These are phyloP conservation scores for Theobroma cacao DNA, from an alignment of 345 rosid species.

Conservation along the genomic window DNA sequence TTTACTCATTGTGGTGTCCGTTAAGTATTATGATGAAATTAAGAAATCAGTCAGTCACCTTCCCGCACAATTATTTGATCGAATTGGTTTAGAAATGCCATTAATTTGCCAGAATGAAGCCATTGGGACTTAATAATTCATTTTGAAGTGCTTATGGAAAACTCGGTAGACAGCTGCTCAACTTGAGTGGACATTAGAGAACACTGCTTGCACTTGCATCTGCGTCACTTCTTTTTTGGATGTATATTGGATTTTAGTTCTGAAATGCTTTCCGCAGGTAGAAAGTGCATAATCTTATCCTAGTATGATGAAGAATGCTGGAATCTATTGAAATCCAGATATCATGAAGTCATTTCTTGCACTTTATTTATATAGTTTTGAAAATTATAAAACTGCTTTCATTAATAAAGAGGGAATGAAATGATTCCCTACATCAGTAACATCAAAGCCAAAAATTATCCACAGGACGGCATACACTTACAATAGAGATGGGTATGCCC, in stretches of 20 bases:
- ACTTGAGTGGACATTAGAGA: neutral
- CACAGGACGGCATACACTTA: too few species aligned
- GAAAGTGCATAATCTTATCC: conserved; percentile 72
- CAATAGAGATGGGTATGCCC: too few species aligned
- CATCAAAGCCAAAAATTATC: too few species aligned
- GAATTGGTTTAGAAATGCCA: neutral
- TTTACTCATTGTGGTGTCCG: neutral
- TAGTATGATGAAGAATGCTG: conserved; percentile 61
- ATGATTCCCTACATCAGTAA: too few species aligned
- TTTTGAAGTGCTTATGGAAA: conserved; percentile 1
- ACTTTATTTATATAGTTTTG: too few species aligned
- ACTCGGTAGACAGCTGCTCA: neutral
- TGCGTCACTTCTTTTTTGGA: neutral
- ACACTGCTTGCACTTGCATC: neutral
- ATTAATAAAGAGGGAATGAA: too few species aligned
- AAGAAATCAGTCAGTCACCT: neutral
- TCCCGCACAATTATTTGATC: neutral
- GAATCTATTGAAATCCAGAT: conserved; percentile 82
- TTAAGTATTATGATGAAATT: neutral
- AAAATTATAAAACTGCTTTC: too few species aligned
- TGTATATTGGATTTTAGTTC: neutral
- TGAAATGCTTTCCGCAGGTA: conserved; percentile 41
- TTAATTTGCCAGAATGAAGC: neutral
- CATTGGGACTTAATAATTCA: neutral
- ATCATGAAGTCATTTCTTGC: conserved; percentile 10